Percentiles rank a stretch among this genome's conserved stretches.
phyloP scores from a whole-genome alignment of 148 eudicot genomes.

The Oxyria digyna region DNA sequence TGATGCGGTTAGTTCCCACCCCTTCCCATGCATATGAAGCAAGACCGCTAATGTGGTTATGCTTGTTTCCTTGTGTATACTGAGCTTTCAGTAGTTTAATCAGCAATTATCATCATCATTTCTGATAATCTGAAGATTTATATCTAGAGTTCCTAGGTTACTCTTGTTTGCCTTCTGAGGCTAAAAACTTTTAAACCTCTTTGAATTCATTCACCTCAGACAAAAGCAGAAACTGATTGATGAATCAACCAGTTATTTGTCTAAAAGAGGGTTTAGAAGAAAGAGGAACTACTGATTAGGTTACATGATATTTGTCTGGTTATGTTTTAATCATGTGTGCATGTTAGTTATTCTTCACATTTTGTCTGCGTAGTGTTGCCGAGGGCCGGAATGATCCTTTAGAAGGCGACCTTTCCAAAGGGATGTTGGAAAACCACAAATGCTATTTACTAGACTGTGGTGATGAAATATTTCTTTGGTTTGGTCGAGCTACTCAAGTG shows the following conservation, averaged over 20 bases:
- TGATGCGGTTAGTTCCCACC: not conserved
- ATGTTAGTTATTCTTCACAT: not conserved
- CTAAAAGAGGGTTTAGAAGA: not conserved
- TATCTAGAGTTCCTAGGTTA: not conserved
- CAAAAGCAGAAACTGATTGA: not conserved
- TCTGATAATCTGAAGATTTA: not conserved
- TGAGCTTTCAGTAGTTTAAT: not conserved
- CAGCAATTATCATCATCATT: not conserved
- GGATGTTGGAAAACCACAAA: slow-evolving; percentile 69
- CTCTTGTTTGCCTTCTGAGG: not conserved
- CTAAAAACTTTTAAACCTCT: not conserved
- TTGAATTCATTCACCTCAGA: not conserved
- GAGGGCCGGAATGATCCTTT: slow-evolving; percentile 49
- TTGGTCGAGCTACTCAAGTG: slow-evolving; percentile 90
- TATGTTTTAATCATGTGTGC: not conserved
- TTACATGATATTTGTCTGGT: not conserved
- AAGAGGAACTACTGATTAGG: not conserved
- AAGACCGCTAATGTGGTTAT: not conserved
- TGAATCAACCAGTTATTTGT: not conserved
- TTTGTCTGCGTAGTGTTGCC: slow-evolving; percentile 40
- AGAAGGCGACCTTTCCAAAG: slow-evolving; percentile 81
- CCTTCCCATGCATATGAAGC: slow-evolving; percentile 1
- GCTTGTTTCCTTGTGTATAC: not conserved
- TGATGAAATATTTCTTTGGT: slow-evolving; percentile 79
- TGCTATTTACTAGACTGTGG: slow-evolving; percentile 93